A percentile compares a stretch with the other conserved stretches of the same genome.
Evolutionary conservation across 805 yeast genomes (phyloP).

Genomic region (Metschnikowia bowlesiae): DNA sequence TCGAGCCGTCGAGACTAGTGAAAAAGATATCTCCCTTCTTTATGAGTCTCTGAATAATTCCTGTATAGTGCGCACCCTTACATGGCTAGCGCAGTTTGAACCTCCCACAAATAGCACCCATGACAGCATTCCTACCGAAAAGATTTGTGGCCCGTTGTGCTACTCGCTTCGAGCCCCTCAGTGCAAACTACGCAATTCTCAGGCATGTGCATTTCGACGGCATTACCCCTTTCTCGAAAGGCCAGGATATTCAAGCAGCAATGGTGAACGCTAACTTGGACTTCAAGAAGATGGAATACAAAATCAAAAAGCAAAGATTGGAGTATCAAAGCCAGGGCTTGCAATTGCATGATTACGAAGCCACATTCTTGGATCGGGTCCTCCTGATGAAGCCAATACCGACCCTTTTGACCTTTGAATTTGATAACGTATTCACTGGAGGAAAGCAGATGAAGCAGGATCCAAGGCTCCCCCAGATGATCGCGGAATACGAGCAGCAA

Average conservation of each 20-base stretch:
- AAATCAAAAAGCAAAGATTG: constrained; percentile 38
- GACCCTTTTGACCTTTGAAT: constrained; percentile 74
- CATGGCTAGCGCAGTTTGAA: not conserved
- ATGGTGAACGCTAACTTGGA: constrained; percentile 55
- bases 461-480: constrained; percentile 30
- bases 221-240: constrained; percentile 39
- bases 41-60: not conserved
- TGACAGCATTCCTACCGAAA: constrained; percentile 5
- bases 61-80: constrained; percentile 2
- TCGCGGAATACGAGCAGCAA: constrained; percentile 23
- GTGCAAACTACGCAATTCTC: constrained; percentile 30
- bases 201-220: constrained; percentile 42
- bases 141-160: constrained; percentile 12
- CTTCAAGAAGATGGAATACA: constrained; percentile 49
- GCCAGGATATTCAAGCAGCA: constrained; percentile 52
- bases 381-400: constrained; percentile 53
- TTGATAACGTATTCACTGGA: constrained; percentile 83
- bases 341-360: constrained; percentile 45
- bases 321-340: constrained; percentile 38
- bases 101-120: not conserved
- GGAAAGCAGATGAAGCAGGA: constrained; percentile 75
- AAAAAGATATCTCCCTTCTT: no score
- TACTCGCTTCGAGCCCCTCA: constrained; percentile 28
- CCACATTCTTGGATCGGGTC: constrained; percentile 40
- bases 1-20: not conserved